phyloP scores from a whole-genome alignment of 306 rosid species.

The Quercus cerris region DNA sequence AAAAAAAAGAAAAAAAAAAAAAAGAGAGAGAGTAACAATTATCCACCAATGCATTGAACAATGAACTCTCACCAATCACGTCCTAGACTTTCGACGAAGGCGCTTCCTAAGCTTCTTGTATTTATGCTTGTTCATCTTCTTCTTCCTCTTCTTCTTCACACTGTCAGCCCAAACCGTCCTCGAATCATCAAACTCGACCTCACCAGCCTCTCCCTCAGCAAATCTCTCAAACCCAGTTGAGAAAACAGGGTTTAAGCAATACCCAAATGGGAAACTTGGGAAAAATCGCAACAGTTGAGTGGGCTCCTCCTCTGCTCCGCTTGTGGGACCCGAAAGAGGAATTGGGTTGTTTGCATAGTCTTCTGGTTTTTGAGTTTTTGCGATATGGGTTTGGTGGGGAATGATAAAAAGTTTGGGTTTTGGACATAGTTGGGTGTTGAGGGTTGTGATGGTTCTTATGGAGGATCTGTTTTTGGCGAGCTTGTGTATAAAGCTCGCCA shows the following conservation, averaged over 20 bases:
- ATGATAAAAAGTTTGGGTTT: background rate
- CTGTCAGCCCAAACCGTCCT: constrained; percentile 47
- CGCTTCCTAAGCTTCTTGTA: constrained; percentile 44
- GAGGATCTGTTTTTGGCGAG: constrained; percentile 22
- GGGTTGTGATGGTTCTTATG: constrained; percentile 2
- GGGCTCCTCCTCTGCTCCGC: constrained; percentile 5
- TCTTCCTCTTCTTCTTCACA: constrained; percentile 60
- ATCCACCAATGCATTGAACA: background rate
- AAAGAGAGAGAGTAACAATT: background rate
- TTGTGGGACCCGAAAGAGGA: background rate
- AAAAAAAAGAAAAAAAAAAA: background rate
- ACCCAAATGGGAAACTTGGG: constrained; percentile 41
- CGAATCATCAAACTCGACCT: constrained; percentile 20
- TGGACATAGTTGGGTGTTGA: constrained; percentile 8
- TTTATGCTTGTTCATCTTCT: constrained; percentile 50
- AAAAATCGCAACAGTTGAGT: constrained; percentile 10
- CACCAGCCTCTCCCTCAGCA: constrained; percentile 4
- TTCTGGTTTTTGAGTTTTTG: background rate
- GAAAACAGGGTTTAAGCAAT: constrained; percentile 21
- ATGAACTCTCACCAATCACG: background rate
- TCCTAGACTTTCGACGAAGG: constrained; percentile 46
- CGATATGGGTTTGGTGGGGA: constrained; percentile 5
- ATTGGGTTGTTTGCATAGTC: background rate
- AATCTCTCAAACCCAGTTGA: constrained; percentile 17
- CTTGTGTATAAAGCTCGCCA: constrained; percentile 31